Conservation (phyloP, 169 alveolate genomes). For the Cryptosporidium meleagridis region DNA sequence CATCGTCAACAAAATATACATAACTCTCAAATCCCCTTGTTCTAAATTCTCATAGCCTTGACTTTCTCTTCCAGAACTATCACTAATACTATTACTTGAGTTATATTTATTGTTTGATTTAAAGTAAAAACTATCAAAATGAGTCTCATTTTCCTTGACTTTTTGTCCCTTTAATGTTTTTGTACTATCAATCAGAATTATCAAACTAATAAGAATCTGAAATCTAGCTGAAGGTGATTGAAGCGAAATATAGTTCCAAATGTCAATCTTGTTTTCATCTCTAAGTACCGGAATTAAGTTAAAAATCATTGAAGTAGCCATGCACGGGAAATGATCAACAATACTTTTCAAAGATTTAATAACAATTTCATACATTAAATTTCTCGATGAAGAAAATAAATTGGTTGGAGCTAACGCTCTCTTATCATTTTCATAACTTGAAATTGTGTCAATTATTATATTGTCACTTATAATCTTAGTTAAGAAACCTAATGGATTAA, state of each 20-base stretch:
- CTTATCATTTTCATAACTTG: not conserved
- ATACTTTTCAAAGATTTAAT: not conserved
- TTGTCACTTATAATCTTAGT: conserved; percentile 34
- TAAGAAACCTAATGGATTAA: conserved; percentile 22
- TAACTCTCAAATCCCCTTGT: not conserved
- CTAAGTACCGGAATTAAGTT: not conserved
- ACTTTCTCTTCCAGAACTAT: not conserved
- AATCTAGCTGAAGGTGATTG: conserved; percentile 68
- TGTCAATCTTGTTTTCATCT: conserved; percentile 10
- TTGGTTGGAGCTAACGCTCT: not conserved
- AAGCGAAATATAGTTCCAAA: conserved; percentile 40
- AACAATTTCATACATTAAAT: conserved; percentile 7
- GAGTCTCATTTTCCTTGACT: not conserved
- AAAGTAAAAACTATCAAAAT: not conserved
- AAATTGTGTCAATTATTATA: conserved; percentile 11
- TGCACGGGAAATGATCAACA: not conserved
- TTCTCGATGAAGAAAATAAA: not conserved
- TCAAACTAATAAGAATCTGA: not conserved
- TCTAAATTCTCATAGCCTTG: not conserved
- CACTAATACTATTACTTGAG: not conserved
- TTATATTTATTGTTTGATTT: not conserved
- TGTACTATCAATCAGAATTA: not conserved
- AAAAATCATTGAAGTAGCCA: not conserved
- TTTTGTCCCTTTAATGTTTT: not conserved
- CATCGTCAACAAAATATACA: not conserved